Conservation (phyloP, 805 yeast genomes). For the Metschnikowia matae region DNA sequence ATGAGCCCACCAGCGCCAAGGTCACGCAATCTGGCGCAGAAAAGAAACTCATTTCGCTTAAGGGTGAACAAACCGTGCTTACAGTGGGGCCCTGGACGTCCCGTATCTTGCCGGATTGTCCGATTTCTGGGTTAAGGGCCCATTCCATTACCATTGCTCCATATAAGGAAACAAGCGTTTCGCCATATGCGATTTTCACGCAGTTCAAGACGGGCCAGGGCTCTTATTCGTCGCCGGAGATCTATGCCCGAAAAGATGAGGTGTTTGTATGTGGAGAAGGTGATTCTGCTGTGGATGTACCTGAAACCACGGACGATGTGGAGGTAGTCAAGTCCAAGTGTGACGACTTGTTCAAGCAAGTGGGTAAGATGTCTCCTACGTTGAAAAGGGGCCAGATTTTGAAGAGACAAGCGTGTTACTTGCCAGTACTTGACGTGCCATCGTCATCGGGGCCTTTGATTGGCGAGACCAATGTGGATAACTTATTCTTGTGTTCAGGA, state of each 20-base stretch:
- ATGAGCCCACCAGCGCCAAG: slow-evolving; percentile 43
- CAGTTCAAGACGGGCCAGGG: slow-evolving; percentile 71
- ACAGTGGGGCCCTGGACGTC: slow-evolving; percentile 98
- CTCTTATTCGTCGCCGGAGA: slow-evolving; percentile 83
- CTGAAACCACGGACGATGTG: slow-evolving; percentile 92
- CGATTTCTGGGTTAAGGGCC: slow-evolving; percentile 89
- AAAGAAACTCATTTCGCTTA: slow-evolving; percentile 42
- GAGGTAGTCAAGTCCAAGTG: slow-evolving; percentile 84
- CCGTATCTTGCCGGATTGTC: slow-evolving; percentile 84
- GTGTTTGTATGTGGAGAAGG: slow-evolving; percentile 98
- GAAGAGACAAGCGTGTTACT: slow-evolving; percentile 88
- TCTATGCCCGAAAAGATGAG: slow-evolving; percentile 92
- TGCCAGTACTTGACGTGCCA: slow-evolving; percentile 92
- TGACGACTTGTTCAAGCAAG: slow-evolving; percentile 79
- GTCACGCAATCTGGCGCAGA: slow-evolving; percentile 21
- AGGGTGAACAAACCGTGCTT: slow-evolving; percentile 75
- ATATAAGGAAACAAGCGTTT: slow-evolving; percentile 60
- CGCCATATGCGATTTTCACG: slow-evolving; percentile 92
- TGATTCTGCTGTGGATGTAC: slow-evolving; percentile 83
- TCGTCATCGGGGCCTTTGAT: slow-evolving; percentile 89
- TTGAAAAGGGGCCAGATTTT: slow-evolving; percentile 70
- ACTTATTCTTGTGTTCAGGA: slow-evolving; percentile 79
- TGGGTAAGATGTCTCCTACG: slow-evolving; percentile 68
- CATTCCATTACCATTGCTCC: slow-evolving; percentile 93
- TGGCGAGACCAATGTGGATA: slow-evolving; percentile 86